These are phyloP conservation scores for Neurospora sublineolata DNA, from an alignment of 495 filamentous ascomycete species.

Conservation along the genomic window DNA sequence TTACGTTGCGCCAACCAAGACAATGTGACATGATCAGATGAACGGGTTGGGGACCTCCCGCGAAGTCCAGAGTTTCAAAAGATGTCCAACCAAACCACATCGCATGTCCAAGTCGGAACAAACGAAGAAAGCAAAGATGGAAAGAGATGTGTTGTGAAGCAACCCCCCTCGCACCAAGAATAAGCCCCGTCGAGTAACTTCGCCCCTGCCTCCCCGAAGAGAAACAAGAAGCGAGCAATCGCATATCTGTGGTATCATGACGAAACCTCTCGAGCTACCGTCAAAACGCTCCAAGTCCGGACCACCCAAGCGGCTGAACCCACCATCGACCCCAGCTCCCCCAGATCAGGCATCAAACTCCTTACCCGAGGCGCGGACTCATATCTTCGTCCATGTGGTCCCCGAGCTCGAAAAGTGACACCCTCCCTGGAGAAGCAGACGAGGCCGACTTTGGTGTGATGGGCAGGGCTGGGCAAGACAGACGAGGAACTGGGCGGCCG, in stretches of 20 bases:
- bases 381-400: slow-evolving; percentile 71
- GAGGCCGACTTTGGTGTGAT: slow-evolving; percentile 24
- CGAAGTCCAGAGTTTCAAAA: slow-evolving; percentile 35
- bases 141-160: slow-evolving; percentile 22
- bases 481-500: slow-evolving; percentile 50
- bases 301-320: slow-evolving; percentile 27
- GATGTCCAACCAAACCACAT: neutral
- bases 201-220: slow-evolving; percentile 21
- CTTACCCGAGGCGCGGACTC: slow-evolving; percentile 53
- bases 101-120: slow-evolving; percentile 17
- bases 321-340: slow-evolving; percentile 22
- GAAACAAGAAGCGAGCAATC: slow-evolving; percentile 58
- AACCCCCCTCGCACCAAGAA: slow-evolving; percentile 93
- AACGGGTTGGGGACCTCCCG: slow-evolving; percentile 25
- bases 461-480: slow-evolving; percentile 32
- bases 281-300: slow-evolving; percentile 30
- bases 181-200: slow-evolving; percentile 99
- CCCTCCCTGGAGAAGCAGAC: neutral
- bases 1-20: slow-evolving; percentile 9
- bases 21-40: slow-evolving; percentile 18
- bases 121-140: slow-evolving; percentile 17
- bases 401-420: slow-evolving; percentile 19
- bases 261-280: slow-evolving; percentile 51
- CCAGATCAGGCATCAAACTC: slow-evolving; percentile 16
- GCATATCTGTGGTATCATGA: slow-evolving; percentile 95